These are phyloP conservation scores for Fusarium foetens DNA, from an alignment of 2,329 filamentous ascomycete species.

Conservation along the genomic window DNA sequence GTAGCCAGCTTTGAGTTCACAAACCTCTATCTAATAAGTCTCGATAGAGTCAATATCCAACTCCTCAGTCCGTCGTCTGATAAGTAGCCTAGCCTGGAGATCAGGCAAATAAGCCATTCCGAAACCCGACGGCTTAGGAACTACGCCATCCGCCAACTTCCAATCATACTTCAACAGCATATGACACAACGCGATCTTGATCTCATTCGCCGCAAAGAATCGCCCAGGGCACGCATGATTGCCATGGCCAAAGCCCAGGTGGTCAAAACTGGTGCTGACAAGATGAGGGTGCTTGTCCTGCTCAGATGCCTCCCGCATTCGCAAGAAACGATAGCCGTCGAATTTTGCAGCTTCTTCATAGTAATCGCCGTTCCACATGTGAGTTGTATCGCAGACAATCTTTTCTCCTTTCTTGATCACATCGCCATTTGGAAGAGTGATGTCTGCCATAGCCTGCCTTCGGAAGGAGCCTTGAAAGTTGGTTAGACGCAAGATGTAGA, in stretches of 20 bases:
- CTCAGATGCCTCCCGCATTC: slow-evolving; percentile 51
- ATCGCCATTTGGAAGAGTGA: slow-evolving; percentile 16
- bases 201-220: slow-evolving; percentile 64
- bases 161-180: slow-evolving; percentile 61
- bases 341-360: slow-evolving; percentile 45
- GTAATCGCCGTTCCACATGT: background rate
- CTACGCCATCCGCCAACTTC: background rate
- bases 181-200: slow-evolving; percentile 63
- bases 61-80: background rate
- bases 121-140: background rate
- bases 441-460: background rate
- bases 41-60: slow-evolving; percentile 2
- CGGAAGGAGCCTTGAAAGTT: background rate
- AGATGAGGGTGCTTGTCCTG: slow-evolving; percentile 50
- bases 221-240: slow-evolving; percentile 63
- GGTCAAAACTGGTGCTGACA: slow-evolving; percentile 59
- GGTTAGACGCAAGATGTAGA: background rate
- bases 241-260: slow-evolving; percentile 65
- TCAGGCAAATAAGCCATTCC: background rate
- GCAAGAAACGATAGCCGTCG: slow-evolving; percentile 59
- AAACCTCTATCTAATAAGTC: background rate
- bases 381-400: background rate
- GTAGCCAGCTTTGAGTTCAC: too few species aligned
- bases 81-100: background rate
- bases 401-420: slow-evolving; percentile 12